A percentile compares a stretch with the other conserved stretches of the same genome.
phyloP scores from a whole-genome alignment of 768 basidiomycete species.

The Neoboletus subvelutipes region DNA sequence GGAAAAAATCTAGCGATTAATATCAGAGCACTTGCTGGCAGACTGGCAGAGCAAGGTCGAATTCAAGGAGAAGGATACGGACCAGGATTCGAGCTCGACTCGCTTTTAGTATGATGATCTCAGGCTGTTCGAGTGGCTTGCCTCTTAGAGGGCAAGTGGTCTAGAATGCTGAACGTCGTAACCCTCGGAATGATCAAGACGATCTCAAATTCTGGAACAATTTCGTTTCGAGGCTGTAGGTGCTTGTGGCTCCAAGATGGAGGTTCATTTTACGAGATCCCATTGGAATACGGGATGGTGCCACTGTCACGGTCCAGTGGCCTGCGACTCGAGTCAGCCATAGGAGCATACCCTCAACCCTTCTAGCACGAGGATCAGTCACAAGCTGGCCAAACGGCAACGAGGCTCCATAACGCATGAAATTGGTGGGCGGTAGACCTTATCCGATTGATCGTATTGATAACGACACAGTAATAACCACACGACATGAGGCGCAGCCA shows the following conservation, averaged over 20 bases:
- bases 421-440: neutral
- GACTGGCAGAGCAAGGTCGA: neutral
- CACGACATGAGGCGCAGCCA: neutral
- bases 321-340: neutral
- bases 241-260: neutral
- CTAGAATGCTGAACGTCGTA: neutral
- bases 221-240: neutral
- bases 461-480: neutral
- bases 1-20: no score
- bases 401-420: neutral
- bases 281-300: neutral
- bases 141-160: neutral
- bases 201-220: neutral
- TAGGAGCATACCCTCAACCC: neutral
- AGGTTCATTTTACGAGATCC: neutral
- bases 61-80: neutral
- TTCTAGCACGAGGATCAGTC: neutral
- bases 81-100: neutral
- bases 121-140: neutral
- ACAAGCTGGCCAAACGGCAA: neutral
- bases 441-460: slow-evolving; percentile 2
- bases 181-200: slow-evolving; percentile 6
- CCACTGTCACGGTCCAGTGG: neutral
- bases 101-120: neutral
- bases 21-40: neutral